phyloP scores from a whole-genome alignment of 2,329 filamentous ascomycete species.

The Ophiostoma piceae region DNA sequence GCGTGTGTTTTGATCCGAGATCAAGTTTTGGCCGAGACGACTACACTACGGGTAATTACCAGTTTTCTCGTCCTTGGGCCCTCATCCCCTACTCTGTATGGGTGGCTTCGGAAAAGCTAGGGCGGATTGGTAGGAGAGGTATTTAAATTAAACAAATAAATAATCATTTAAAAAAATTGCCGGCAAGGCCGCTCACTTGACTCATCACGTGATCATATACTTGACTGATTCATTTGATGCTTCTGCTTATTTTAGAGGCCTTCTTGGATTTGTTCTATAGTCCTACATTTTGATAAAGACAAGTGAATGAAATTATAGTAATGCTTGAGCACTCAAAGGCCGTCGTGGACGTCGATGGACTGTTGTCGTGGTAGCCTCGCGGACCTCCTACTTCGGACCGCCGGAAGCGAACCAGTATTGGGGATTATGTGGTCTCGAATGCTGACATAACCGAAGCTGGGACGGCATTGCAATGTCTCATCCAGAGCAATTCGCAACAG shows the following conservation, averaged over 20 bases:
- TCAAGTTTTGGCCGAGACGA: slow-evolving; percentile 20
- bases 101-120: slow-evolving; percentile 29
- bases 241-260: too few relatives aligned
- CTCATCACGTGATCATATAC: neutral
- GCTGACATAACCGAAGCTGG: neutral
- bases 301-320: too few relatives aligned
- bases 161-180: neutral
- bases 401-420: slow-evolving; percentile 19
- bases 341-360: neutral
- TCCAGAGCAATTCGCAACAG: neutral
- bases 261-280: too few relatives aligned
- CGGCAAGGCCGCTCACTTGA: neutral
- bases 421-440: neutral
- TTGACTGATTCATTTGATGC: too few relatives aligned
- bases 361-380: neutral
- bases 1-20: slow-evolving; percentile 17
- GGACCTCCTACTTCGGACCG: slow-evolving; percentile 21
- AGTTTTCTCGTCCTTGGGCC: slow-evolving; percentile 20
- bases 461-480: neutral
- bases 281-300: too few relatives aligned
- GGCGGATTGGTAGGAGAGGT: slow-evolving; percentile 17
- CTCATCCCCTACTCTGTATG: slow-evolving; percentile 22
- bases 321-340: neutral
- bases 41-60: slow-evolving; percentile 8
- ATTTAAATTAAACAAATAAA: slow-evolving; percentile 11